Evolutionary conservation across 2,329 filamentous ascomycete species (phyloP).

Genomic region (Lojkania enalia): DNA sequence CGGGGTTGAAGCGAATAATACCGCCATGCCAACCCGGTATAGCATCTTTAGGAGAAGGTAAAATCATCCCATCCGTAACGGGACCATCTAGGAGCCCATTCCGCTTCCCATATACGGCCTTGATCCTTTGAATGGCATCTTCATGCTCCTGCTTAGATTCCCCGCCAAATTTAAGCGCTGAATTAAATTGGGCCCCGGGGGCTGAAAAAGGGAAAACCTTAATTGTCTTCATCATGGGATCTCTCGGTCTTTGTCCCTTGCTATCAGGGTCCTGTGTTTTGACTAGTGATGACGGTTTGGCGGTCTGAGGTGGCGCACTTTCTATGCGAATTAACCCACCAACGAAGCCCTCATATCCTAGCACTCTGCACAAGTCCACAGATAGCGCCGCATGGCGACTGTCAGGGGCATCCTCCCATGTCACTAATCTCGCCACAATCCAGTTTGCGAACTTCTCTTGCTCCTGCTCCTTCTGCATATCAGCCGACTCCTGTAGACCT

Average conservation of each 20-base stretch:
- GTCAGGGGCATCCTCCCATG: constrained; percentile 88
- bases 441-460: constrained; percentile 63
- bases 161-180: constrained; percentile 82
- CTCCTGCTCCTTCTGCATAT: constrained; percentile 70
- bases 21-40: constrained; percentile 76
- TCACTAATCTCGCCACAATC: constrained; percentile 72
- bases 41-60: constrained; percentile 64
- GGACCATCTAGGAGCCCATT: constrained; percentile 76
- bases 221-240: constrained; percentile 63
- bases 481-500: constrained; percentile 70
- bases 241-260: constrained; percentile 45
- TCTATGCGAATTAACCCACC: constrained; percentile 88
- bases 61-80: constrained; percentile 82
- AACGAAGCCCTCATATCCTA: constrained; percentile 73
- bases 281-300: constrained; percentile 58
- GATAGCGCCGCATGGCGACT: constrained; percentile 80
- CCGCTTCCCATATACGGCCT: constrained; percentile 68
- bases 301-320: constrained; percentile 72
- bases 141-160: constrained; percentile 83
- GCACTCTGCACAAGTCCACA: constrained; percentile 70
- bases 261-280: constrained; percentile 29
- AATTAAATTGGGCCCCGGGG: constrained; percentile 57
- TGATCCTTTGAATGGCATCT: constrained; percentile 72
- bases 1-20: constrained; percentile 75
- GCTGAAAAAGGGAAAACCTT: constrained; percentile 80